Percentiles rank a stretch among this genome's conserved stretches.
Conservation (phyloP, 2,329 filamentous ascomycete genomes). For the Pseudogymnoascus sp. region DNA sequence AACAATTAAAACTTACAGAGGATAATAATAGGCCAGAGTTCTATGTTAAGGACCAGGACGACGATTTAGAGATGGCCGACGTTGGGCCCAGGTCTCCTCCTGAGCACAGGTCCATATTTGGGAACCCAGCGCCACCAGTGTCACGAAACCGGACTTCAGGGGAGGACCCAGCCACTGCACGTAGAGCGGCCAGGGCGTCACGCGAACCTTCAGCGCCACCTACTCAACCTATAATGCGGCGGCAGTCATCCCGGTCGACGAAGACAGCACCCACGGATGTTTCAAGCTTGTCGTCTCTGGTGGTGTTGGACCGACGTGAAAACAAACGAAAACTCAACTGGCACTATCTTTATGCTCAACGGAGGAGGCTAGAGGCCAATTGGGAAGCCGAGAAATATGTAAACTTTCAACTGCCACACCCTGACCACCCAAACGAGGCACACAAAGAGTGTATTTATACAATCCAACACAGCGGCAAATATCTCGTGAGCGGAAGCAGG, state of each 20-base stretch:
- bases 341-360: conserved; percentile 87
- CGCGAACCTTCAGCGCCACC: not conserved
- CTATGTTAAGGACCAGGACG: not conserved
- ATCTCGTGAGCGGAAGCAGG: conserved; percentile 85
- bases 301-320: conserved; percentile 44
- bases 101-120: not conserved
- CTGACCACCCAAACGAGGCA: conserved; percentile 68
- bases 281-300: conserved; percentile 18
- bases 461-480: conserved; percentile 78
- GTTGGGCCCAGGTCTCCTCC: not conserved
- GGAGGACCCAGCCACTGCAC: not conserved
- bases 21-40: conserved; percentile 1
- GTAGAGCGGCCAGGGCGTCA: not conserved
- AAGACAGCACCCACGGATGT: not conserved
- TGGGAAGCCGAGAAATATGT: conserved; percentile 77
- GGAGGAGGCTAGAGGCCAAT: conserved; percentile 76
- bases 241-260: not conserved
- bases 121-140: not conserved
- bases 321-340: conserved; percentile 67
- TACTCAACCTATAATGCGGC: not conserved
- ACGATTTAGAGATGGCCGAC: not conserved
- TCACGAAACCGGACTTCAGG: not conserved
- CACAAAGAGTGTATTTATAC: conserved; percentile 93
- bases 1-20: not conserved
- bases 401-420: conserved; percentile 88